Percentiles rank a stretch among this genome's conserved stretches.
phyloP scores from a whole-genome alignment of 2,329 filamentous ascomycete genomes.

The Neurospora sp. region DNA sequence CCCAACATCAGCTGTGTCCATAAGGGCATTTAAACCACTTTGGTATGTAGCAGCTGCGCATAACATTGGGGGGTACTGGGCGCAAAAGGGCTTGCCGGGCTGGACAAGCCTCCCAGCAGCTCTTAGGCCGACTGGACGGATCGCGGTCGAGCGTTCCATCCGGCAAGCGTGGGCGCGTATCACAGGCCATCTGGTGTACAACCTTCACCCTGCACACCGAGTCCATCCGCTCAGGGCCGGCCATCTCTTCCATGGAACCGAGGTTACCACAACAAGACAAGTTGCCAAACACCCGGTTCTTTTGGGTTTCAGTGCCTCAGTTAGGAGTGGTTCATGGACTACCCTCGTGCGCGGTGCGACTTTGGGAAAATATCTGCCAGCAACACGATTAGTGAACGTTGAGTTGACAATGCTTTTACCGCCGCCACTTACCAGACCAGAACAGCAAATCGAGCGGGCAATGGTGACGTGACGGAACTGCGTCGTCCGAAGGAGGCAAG shows the following conservation, averaged over 20 bases:
- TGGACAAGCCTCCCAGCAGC: background rate
- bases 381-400: background rate
- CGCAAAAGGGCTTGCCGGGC: background rate
- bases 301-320: background rate
- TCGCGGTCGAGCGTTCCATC: background rate
- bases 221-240: background rate
- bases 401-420: background rate
- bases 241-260: background rate
- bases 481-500: background rate
- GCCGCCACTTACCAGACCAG: background rate
- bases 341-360: background rate
- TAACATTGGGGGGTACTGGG: background rate
- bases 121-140: background rate
- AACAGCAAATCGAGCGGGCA: background rate
- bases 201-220: background rate
- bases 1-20: background rate
- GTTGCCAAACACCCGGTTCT: background rate
- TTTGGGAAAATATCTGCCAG: background rate
- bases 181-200: background rate
- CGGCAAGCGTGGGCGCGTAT: background rate
- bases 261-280: background rate
- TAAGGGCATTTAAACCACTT: background rate
- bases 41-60: background rate
- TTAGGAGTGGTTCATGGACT: background rate
- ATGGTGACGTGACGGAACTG: background rate